These are phyloP conservation scores for Auricularia cornea DNA, from an alignment of 768 basidiomycete species.

Conservation along the genomic window DNA sequence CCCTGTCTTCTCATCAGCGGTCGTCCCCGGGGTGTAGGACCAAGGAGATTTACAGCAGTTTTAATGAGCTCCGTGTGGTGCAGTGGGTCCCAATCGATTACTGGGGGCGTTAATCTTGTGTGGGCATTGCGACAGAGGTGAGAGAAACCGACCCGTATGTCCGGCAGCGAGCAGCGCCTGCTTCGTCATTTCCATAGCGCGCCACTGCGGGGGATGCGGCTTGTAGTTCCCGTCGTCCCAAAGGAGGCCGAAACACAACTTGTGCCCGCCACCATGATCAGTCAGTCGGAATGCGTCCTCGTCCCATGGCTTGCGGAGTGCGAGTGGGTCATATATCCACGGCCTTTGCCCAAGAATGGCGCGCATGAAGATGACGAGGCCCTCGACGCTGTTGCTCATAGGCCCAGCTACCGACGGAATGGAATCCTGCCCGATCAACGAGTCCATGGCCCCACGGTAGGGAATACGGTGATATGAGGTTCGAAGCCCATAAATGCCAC, in stretches of 20 bases:
- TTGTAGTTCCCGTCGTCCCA: constrained; percentile 55
- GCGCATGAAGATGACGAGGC: constrained; percentile 59
- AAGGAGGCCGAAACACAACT: constrained; percentile 50
- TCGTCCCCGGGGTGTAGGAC: no score
- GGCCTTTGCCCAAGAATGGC: constrained; percentile 51
- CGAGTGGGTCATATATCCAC: constrained; percentile 59
- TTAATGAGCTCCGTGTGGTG: constrained; percentile 41
- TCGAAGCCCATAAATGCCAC: constrained; percentile 62
- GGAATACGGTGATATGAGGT: constrained; percentile 66
- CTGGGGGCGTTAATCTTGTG: no score
- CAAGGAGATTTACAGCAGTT: constrained; percentile 33
- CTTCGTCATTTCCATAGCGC: constrained; percentile 51
- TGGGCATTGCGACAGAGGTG: not conserved
- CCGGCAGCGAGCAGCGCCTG: constrained; percentile 51
- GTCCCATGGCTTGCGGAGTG: constrained; percentile 50
- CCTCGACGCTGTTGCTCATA: constrained; percentile 46
- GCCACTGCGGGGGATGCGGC: constrained; percentile 56
- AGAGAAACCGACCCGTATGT: constrained; percentile 45
- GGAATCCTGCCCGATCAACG: constrained; percentile 63
- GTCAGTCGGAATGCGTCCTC: constrained; percentile 49
- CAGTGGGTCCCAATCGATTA: constrained; percentile 59
- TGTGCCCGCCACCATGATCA: constrained; percentile 48
- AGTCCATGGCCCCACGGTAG: constrained; percentile 56
- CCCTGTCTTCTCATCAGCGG: no score
- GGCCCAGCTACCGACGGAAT: constrained; percentile 70